Conservation (phyloP, 2,329 filamentous ascomycete genomes). For the Monosporascus sp. region DNA sequence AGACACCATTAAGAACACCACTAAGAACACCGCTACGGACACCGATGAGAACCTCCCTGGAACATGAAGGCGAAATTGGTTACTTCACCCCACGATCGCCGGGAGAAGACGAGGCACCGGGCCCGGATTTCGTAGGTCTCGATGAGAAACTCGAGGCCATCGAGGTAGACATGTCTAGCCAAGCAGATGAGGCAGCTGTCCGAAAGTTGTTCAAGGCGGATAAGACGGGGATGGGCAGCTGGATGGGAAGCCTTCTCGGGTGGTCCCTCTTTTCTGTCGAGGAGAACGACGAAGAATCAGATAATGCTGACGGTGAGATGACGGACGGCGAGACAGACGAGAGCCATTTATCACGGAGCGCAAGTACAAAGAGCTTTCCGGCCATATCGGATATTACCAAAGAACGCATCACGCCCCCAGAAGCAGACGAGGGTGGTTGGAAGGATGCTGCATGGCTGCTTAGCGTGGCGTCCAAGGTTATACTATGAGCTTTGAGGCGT, state of each 20-base stretch:
- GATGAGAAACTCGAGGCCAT: constrained; percentile 55
- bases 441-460: constrained; percentile 65
- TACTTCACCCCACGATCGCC: constrained; percentile 33
- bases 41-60: constrained; percentile 9
- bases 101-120: constrained; percentile 31
- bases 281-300: constrained; percentile 51
- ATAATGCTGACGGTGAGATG: constrained; percentile 31
- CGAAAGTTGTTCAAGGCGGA: constrained; percentile 51
- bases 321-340: constrained; percentile 34
- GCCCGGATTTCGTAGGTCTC: constrained; percentile 60
- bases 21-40: background rate
- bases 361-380: constrained; percentile 36
- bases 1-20: constrained; percentile 33
- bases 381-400: constrained; percentile 36
- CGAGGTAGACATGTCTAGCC: constrained; percentile 40
- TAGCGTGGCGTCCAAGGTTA: constrained; percentile 58
- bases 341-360: constrained; percentile 27
- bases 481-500: constrained; percentile 38
- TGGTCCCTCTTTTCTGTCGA: constrained; percentile 61
- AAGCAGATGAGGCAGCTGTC: constrained; percentile 56
- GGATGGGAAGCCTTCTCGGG: constrained; percentile 54
- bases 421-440: constrained; percentile 56
- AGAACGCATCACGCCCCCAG: constrained; percentile 44
- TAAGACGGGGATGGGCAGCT: constrained; percentile 48
- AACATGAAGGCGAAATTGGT: constrained; percentile 34